Evolutionary conservation across 352 stramenopile species (phyloP).

Genomic region (Globisporangium viniferum): DNA sequence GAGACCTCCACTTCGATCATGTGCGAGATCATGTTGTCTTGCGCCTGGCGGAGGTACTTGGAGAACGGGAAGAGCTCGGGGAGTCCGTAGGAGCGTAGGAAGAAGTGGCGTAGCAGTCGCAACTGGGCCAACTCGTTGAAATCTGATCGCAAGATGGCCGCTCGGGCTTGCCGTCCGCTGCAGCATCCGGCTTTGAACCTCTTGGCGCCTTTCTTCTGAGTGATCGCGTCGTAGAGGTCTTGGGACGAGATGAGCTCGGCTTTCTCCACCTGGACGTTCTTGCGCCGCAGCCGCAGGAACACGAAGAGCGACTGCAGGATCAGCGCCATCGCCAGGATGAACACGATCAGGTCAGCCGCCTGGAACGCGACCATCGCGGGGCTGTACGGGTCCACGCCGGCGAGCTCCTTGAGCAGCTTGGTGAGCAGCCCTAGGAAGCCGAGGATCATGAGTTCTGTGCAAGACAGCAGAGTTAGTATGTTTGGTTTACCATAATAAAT

Average conservation of each 20-base stretch:
- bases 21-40: slow-evolving; percentile 75
- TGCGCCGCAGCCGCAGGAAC: slow-evolving; percentile 38
- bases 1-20: slow-evolving; percentile 76
- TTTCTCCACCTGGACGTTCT: slow-evolving; percentile 35
- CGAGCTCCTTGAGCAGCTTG: slow-evolving; percentile 46
- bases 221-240: slow-evolving; percentile 30
- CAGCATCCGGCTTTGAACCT: neutral
- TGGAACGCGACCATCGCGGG: slow-evolving; percentile 47
- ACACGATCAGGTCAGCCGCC: slow-evolving; percentile 49
- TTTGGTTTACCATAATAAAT: too few species aligned
- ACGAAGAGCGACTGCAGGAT: slow-evolving; percentile 51
- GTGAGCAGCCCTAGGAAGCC: slow-evolving; percentile 47
- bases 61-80: slow-evolving; percentile 63
- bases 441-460: slow-evolving; percentile 52
- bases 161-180: neutral
- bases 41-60: slow-evolving; percentile 70
- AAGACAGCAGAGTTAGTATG: too few species aligned
- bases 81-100: slow-evolving; percentile 37
- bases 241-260: slow-evolving; percentile 43
- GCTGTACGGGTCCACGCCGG: slow-evolving; percentile 23
- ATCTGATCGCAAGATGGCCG: neutral
- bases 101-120: slow-evolving; percentile 43
- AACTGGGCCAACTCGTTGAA: slow-evolving; percentile 25
- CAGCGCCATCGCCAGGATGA: slow-evolving; percentile 50
- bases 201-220: neutral